These are phyloP conservation scores for Lyophyllum shimeji DNA, from an alignment of 768 basidiomycete genomes.

Conservation along the genomic window DNA sequence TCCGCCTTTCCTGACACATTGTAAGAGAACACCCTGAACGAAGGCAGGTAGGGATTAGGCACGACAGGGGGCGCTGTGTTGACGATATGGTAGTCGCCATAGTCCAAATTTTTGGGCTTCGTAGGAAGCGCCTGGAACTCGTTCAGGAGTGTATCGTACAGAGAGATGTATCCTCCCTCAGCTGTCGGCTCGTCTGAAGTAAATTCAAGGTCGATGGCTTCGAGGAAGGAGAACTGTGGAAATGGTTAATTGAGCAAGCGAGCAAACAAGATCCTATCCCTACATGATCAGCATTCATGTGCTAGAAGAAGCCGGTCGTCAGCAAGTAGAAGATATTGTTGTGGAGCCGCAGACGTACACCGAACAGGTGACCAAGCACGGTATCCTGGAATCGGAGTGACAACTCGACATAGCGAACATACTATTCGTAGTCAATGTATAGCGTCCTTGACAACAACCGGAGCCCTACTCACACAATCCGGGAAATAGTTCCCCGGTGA, in stretches of 20 bases:
- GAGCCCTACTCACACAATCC: slow-evolving; percentile 66
- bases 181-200: slow-evolving; percentile 20
- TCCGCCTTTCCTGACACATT: slow-evolving; percentile 51
- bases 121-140: slow-evolving; percentile 69
- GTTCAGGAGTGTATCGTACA: slow-evolving; percentile 58
- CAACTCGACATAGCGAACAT: slow-evolving; percentile 69
- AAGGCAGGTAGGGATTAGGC: slow-evolving; percentile 84
- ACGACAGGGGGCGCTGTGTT: slow-evolving; percentile 83
- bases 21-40: slow-evolving; percentile 80
- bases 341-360: slow-evolving; percentile 48
- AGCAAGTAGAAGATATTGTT: slow-evolving; percentile 24
- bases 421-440: slow-evolving; percentile 32
- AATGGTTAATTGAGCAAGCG: slow-evolving; percentile 15
- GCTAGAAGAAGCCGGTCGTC: slow-evolving; percentile 37
- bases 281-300: slow-evolving; percentile 87
- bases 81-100: slow-evolving; percentile 70
- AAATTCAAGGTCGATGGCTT: slow-evolving; percentile 53
- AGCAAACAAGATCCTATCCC: slow-evolving; percentile 2
- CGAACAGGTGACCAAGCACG: slow-evolving; percentile 82
- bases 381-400: slow-evolving; percentile 86
- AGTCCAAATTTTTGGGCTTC: slow-evolving; percentile 44
- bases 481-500: slow-evolving; percentile 78
- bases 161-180: slow-evolving; percentile 27
- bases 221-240: slow-evolving; percentile 54
- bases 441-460: slow-evolving; percentile 6